phyloP scores from a whole-genome alignment of 1,284 basidiomycete species.

The Earliella scabrosa region DNA sequence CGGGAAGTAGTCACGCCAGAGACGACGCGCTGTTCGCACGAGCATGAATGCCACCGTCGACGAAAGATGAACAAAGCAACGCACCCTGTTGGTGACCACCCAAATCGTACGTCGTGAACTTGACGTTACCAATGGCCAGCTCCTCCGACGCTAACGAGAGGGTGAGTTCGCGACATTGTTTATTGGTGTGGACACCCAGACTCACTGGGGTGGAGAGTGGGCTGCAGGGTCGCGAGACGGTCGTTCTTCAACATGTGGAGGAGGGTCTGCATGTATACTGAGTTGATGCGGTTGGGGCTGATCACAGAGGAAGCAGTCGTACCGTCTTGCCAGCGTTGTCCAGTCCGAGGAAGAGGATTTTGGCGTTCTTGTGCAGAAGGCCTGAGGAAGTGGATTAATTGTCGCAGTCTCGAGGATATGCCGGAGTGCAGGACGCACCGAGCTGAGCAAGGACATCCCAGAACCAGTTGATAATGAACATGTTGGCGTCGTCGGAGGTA shows the following conservation, averaged over 20 bases:
- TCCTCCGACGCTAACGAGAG: conserved; percentile 88
- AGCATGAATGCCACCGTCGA: conserved; percentile 6
- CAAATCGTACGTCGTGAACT: conserved; percentile 99
- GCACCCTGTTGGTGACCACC: conserved; percentile 96
- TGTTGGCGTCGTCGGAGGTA: conserved; percentile 37
- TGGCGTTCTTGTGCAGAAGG: conserved; percentile 98
- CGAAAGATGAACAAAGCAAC: conserved; percentile 28
- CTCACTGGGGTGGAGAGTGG: conserved; percentile 98
- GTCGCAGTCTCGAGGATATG: background rate
- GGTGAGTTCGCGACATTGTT: background rate
- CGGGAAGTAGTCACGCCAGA: conserved; percentile 99
- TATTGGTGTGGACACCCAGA: conserved; percentile 5
- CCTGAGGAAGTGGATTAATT: conserved; percentile 53
- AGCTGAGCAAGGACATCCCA: conserved; percentile 93
- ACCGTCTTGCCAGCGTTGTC: conserved; percentile 99
- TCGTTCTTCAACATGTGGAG: conserved; percentile 99
- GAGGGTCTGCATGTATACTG: conserved; percentile 73
- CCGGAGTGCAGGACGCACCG: conserved; percentile 56
- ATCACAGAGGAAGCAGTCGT: conserved; percentile 35
- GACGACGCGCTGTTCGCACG: conserved; percentile 77
- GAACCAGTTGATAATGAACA: conserved; percentile 95
- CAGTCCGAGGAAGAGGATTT: conserved; percentile 98
- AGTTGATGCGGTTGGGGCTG: background rate
- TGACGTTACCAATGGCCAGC: conserved; percentile 97
- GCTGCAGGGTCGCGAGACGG: conserved; percentile 95